Base-by-base conservation (phyloP, 345 rosid species). In the Citrus reticulata region DNA sequence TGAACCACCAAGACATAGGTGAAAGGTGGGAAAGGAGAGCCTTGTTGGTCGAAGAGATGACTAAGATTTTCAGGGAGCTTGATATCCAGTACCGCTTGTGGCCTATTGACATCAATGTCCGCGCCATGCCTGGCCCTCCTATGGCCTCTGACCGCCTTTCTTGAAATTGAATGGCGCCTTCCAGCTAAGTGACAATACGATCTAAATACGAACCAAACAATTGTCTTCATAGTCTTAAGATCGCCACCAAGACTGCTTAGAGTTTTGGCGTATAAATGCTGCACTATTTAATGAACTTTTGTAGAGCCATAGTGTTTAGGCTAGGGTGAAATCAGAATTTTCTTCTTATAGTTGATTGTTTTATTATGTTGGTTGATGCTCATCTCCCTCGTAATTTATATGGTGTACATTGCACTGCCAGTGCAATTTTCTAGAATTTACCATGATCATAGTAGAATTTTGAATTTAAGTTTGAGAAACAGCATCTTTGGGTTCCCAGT, bases 1-100 rank as follows among this genome's bases (percentile, higher is more conserved):
- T 93, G 83, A 95, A 95, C 83, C 92, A 87, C 82, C 98, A 93
- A 67, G 87, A 93, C 88, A 90, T 91, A 90, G 94, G 91, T 20
- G 95, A 89, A 77, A 90, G 87, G 81, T 93, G 32, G 77, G 58
- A 27, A 1, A 87, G 98, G 77, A 88, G 98, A 81, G 75, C 90
- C 37, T 82, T 73, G 25, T 71, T 95, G 73, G 73, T 93, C 6
- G 97, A 95, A 86, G 98, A 95, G 80, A 75, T 95, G 85, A 85
- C 89, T 57, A 91, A 82, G 83, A 83, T 80, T n/a, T 89, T 95
- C 76, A 86, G 83, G 67, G 98, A 93, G 42, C 86, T 91, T 9
- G 97, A 93, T 82, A 85, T 93, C 22, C 93, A 93, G 10, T 90
- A 85, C 81, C 87, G 98, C 42, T 74, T 92, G 80, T 86, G 77